phyloP scores from a whole-genome alignment of 1,284 basidiomycete species.

The Puccinia sorghi region DNA sequence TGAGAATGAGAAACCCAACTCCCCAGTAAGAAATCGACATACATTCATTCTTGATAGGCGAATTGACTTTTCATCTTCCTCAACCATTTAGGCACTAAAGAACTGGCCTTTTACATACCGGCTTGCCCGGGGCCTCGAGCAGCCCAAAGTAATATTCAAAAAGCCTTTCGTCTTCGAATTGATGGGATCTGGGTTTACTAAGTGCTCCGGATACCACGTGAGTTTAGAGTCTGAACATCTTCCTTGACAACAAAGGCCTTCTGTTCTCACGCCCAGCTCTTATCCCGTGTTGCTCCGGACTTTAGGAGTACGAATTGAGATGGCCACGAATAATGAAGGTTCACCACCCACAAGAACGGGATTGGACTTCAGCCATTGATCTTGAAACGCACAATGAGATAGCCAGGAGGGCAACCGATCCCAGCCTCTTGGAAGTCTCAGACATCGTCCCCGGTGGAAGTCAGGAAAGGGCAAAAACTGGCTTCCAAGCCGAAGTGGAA shows the following conservation, averaged over 20 bases:
- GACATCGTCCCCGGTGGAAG: constrained; percentile 2
- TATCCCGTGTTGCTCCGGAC: not conserved
- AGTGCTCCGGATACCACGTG: constrained; percentile 65
- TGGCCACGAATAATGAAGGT: constrained; percentile 65
- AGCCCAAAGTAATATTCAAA: constrained; percentile 66
- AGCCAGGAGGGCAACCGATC: constrained; percentile 30
- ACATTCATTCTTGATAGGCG: not conserved
- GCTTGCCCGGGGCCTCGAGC: constrained; percentile 62
- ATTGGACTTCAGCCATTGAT: constrained; percentile 39
- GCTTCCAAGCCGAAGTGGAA: constrained; percentile 30
- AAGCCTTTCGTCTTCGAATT: constrained; percentile 71
- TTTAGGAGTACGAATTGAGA: constrained; percentile 74
- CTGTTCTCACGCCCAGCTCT: not conserved
- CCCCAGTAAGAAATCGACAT: not conserved
- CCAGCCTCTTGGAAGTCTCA: not conserved
- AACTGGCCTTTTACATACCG: constrained; percentile 65
- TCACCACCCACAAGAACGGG: constrained; percentile 20
- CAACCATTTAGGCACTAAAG: constrained; percentile 53
- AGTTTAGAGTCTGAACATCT: constrained; percentile 51
- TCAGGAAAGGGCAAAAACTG: not conserved
- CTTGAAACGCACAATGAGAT: constrained; percentile 24
- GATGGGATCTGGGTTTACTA: constrained; percentile 77
- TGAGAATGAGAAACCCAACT: not conserved
- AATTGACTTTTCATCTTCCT: not conserved
- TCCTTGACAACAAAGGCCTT: not conserved